Percentiles rank a stretch among this genome's conserved stretches.
These are phyloP conservation scores for Fusarium transvaalense DNA, from an alignment of 2,329 filamentous ascomycete species.

Conservation along the genomic window DNA sequence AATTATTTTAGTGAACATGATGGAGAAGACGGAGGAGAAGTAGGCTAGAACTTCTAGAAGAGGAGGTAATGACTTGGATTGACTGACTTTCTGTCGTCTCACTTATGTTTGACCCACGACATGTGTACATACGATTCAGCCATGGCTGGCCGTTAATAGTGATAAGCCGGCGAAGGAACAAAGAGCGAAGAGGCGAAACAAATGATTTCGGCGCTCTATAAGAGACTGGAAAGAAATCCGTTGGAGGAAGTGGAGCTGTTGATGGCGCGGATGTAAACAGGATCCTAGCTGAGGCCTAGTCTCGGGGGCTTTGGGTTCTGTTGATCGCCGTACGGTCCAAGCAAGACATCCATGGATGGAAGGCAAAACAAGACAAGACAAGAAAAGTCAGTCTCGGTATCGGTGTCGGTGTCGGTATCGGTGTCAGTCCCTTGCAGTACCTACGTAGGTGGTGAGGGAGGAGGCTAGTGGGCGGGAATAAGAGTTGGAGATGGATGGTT, in stretches of 20 bases:
- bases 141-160: neutral
- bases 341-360: neutral
- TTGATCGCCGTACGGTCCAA: neutral
- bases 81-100: slow-evolving; percentile 14
- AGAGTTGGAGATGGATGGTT: slow-evolving; percentile 14
- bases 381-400: neutral
- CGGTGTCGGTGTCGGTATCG: neutral
- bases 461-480: slow-evolving; percentile 34
- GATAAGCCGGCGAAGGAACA: neutral
- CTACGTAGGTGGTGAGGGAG: no score
- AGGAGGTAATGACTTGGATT: slow-evolving; percentile 9
- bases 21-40: slow-evolving; percentile 13
- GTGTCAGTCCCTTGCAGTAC: slow-evolving; percentile 9
- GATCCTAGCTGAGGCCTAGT: slow-evolving; percentile 12
- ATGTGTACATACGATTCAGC: slow-evolving; percentile 12
- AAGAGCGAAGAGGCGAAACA: slow-evolving; percentile 26
- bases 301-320: slow-evolving; percentile 2
- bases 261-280: slow-evolving; percentile 30
- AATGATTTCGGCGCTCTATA: slow-evolving; percentile 37
- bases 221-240: slow-evolving; percentile 43
- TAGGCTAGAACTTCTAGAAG: slow-evolving; percentile 19
- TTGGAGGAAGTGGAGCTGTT: slow-evolving; percentile 39
- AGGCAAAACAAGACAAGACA: neutral
- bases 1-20: neutral
- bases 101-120: slow-evolving; percentile 29